Conservation (phyloP, 2,329 filamentous ascomycete genomes). For the Aspergillus persii region DNA sequence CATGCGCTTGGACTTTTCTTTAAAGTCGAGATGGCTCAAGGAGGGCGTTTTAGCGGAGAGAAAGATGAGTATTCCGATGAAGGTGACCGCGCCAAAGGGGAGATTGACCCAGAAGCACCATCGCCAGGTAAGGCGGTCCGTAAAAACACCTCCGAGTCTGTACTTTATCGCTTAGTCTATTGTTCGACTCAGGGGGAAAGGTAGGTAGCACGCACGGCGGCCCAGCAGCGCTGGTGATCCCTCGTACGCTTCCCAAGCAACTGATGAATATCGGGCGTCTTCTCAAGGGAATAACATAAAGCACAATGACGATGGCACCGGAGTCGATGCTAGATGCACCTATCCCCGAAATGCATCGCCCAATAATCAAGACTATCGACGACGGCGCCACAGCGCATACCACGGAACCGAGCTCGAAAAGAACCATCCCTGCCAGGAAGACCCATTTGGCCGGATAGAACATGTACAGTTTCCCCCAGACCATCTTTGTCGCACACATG, state of each 20-base stretch:
- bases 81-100: conserved; percentile 7
- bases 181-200: too few relatives aligned
- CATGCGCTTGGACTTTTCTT: conserved; percentile 1
- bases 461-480: neutral
- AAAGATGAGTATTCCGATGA: conserved; percentile 3
- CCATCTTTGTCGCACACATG: neutral
- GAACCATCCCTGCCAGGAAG: conserved; percentile 21
- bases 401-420: conserved; percentile 27
- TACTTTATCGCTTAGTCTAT: neutral
- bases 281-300: conserved; percentile 1
- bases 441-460: conserved; percentile 14
- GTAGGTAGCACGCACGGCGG: conserved; percentile 1
- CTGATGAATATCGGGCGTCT: conserved; percentile 9
- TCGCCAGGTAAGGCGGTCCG: conserved; percentile 10
- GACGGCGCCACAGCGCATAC: conserved; percentile 24
- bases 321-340: conserved; percentile 8
- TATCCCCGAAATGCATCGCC: conserved; percentile 8
- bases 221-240: conserved; percentile 9
- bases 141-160: conserved; percentile 7
- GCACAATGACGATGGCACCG: conserved; percentile 5
- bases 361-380: conserved; percentile 11
- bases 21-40: neutral
- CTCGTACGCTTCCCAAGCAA: conserved; percentile 12
- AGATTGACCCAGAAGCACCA: conserved; percentile 20
- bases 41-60: neutral